phyloP scores from a whole-genome alignment of 2,329 filamentous ascomycete species.

The Fusarium setosum region DNA sequence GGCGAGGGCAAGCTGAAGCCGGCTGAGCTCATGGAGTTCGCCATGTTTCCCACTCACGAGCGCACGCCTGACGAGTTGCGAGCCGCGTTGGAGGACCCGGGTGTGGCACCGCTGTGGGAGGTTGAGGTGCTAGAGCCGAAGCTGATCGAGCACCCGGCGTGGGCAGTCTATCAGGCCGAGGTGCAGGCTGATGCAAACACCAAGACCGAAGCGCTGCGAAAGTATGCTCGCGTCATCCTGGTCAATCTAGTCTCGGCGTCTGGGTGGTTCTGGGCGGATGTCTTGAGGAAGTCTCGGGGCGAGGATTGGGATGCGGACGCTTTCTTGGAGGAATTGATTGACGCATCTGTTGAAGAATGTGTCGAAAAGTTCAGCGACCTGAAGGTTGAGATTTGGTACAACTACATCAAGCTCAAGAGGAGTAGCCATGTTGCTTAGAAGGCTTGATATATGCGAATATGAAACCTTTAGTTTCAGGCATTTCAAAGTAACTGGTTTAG shows the following conservation, averaged over 20 bases:
- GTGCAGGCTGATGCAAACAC: fast-evolving
- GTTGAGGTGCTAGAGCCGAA: neutral
- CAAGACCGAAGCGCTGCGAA: neutral
- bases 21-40: constrained; percentile 3
- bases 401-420: neutral
- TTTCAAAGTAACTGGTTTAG: no score
- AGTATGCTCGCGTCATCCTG: neutral
- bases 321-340: neutral
- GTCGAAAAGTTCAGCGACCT: neutral
- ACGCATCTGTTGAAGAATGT: neutral
- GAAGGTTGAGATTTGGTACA: constrained; percentile 15
- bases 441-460: no score
- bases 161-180: neutral
- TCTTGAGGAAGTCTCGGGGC: neutral
- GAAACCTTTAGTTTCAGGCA: no score
- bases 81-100: neutral
- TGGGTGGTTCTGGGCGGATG: constrained; percentile 13
- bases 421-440: no score
- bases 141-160: constrained; percentile 6
- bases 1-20: neutral
- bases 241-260: neutral
- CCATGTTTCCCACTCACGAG: constrained; percentile 6
- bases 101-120: neutral
- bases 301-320: neutral
- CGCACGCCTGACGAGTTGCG: neutral